phyloP scores from a whole-genome alignment of 768 basidiomycete species.

The Porpolomopsis calyptriformis region DNA sequence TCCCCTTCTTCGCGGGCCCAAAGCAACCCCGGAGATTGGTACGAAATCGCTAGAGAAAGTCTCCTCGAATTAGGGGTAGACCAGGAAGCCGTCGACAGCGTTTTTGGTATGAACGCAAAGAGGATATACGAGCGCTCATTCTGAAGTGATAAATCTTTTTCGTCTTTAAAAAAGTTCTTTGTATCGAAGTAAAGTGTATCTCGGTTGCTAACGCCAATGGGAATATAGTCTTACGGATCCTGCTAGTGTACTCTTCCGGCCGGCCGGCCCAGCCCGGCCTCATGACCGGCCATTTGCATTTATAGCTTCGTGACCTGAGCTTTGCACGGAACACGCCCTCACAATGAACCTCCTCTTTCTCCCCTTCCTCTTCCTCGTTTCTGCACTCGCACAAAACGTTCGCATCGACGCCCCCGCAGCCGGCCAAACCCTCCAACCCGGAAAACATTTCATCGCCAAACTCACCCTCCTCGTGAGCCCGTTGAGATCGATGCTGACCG shows the following conservation, averaged over 20 bases:
- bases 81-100: slow-evolving; percentile 63
- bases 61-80: slow-evolving; percentile 73
- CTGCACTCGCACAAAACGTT: neutral
- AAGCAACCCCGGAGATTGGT: slow-evolving; percentile 61
- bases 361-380: neutral
- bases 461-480: neutral
- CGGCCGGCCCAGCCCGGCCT: too few species aligned
- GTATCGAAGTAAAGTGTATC: neutral
- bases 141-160: too few species aligned
- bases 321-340: too few species aligned
- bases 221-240: too few species aligned
- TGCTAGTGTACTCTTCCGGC: too few species aligned
- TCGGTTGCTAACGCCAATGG: neutral
- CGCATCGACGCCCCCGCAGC: neutral
- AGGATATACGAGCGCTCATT: slow-evolving; percentile 28
- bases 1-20: slow-evolving; percentile 37
- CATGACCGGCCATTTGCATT: too few species aligned
- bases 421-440: neutral
- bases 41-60: slow-evolving; percentile 67
- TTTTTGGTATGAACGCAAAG: slow-evolving; percentile 49
- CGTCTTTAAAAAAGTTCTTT: too few species aligned
- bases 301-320: too few species aligned
- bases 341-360: neutral
- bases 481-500: too few species aligned
- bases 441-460: neutral